Evolutionary conservation across 345 rosid genomes (phyloP).

Genomic region (Chamaenerion angustifolium): DNA sequence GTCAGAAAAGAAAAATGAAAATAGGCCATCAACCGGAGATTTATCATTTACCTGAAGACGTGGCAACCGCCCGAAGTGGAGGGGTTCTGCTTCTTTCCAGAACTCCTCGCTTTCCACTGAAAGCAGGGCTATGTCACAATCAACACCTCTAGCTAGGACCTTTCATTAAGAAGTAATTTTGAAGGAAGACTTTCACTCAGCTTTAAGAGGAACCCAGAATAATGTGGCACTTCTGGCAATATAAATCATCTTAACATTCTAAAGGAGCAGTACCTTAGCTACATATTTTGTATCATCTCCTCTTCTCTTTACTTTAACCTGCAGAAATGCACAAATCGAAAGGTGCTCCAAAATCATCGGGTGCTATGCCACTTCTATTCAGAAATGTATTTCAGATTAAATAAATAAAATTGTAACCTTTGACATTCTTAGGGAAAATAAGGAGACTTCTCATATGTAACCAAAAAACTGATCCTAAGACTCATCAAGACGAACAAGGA

Average conservation of each 20-base stretch:
- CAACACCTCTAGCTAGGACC: conserved; percentile 92
- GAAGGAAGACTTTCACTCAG: not conserved
- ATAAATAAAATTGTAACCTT: no score
- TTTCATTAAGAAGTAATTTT: conserved; percentile 14
- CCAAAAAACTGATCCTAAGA: no score
- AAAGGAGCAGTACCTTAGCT: conserved; percentile 54
- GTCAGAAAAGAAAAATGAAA: no score
- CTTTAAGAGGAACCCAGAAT: not conserved
- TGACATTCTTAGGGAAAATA: no score
- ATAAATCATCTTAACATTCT: not conserved
- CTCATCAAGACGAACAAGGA: no score
- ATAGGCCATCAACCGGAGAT: not conserved
- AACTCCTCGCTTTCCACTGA: conserved; percentile 82
- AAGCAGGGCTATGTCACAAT: conserved; percentile 95
- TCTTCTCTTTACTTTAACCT: conserved; percentile 95
- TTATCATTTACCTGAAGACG: conserved; percentile 75
- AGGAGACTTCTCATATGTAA: no score
- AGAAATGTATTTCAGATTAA: no score
- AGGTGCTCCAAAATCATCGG: no score
- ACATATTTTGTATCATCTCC: conserved; percentile 93
- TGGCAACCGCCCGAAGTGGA: conserved; percentile 66
- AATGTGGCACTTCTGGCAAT: not conserved
- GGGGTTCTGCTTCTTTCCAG: conserved; percentile 85
- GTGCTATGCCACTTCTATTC: no score
- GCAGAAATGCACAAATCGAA: not conserved